Evolutionary conservation across 2,329 filamentous ascomycete genomes (phyloP), one percentile per base, ranked within the genome.

Genomic region (Phaeosphaeriaceae sp.): DNA sequence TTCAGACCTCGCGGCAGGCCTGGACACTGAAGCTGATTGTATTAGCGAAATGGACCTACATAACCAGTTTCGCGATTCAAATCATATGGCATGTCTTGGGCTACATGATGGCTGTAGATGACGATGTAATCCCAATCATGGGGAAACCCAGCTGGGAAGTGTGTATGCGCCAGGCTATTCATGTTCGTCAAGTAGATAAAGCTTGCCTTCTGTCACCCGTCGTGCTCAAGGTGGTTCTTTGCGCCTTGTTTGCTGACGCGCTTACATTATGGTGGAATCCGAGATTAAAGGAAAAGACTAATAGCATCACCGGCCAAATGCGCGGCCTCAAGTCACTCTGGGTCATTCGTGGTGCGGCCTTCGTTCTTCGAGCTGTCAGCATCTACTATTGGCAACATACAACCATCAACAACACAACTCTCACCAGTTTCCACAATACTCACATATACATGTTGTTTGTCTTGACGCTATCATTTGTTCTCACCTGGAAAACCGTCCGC

Each of bases 201-300:
- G 46, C 40, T 32, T 75, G 73, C 59, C 61, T 72, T 47, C 47
- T 59, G 32, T 64, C 64, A 11, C 42, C 57, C 1, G 18, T 45
- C 9, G 48, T 67, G 26, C 45, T 58, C 16, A 47, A 46, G 15
- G 30, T 63, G 16, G 54, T 67, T 20, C 42, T 54, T 18, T 58
- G 40, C n/a, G 64, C 81, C 16, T 70, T 87, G 16, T 59, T 73
- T 43, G 71, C 79, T 11, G 81, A 80, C 29, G 56, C 84, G 2
- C 60, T 80, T 15, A 81, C 84, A 3, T 71, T 81, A 11, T 87
- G 84, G 81, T 90, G 87, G 87, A 90, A 89, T 54, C 86, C 86
- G 0, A 81, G 81, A 50, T 83, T 89, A 56, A 79, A 83, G 28
- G 79, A 86, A 60, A 82, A 86, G 83, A 46, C 87, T 81, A 66